These are phyloP conservation scores for Triticum dicoccoides DNA, from an alignment of 176 grass and related monocot species.

Conservation along the genomic window DNA sequence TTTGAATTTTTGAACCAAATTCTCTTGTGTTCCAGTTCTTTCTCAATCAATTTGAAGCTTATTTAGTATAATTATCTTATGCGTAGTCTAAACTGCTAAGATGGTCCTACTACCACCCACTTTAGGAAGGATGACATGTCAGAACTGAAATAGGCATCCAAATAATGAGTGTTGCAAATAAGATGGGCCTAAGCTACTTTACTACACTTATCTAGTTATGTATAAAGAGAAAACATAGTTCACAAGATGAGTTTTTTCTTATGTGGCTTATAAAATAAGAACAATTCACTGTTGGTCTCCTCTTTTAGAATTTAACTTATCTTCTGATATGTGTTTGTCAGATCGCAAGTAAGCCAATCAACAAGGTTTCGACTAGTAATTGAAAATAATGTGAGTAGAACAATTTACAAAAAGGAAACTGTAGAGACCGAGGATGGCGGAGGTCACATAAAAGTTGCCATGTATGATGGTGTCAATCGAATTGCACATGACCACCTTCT, in stretches of 20 bases:
- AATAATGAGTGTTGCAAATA: no score
- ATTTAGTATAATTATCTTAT: no score
- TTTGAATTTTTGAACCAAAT: not conserved
- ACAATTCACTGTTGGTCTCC: not conserved
- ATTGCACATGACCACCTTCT: not conserved
- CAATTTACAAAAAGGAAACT: not conserved
- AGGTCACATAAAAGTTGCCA: not conserved
- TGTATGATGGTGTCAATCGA: not conserved
- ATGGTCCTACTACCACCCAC: not conserved
- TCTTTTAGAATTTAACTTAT: not conserved
- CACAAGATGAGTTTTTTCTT: not conserved
- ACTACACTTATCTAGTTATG: not conserved
- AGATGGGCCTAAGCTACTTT: no score
- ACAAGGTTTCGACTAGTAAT: not conserved
- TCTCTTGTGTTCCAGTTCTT: no score
- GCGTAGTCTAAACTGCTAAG: no score
- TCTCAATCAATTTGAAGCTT: not conserved
- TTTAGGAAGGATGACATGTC: not conserved
- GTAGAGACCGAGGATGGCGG: not conserved
- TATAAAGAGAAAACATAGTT: not conserved
- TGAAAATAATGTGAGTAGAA: not conserved
- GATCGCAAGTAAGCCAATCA: not conserved
- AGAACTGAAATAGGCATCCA: no score
- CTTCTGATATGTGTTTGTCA: not conserved
- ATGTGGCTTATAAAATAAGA: not conserved